Conservation (phyloP, 208 protist species). For the Plasmodiophora brassicae region DNA sequence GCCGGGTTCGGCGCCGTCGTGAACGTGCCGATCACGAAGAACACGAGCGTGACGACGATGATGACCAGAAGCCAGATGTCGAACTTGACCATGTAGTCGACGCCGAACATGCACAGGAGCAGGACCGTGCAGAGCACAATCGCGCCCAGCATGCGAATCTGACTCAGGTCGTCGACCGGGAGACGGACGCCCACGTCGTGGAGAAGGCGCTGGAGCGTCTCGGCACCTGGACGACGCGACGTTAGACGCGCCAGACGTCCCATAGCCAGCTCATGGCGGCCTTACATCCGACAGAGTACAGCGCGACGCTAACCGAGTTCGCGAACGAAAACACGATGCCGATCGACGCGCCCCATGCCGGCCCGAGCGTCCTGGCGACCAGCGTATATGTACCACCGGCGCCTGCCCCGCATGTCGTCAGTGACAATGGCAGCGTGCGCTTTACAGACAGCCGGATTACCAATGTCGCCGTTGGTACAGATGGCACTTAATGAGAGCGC, state of each 20-base stretch:
- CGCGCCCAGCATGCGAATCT: no score
- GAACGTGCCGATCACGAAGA: constrained; percentile 9
- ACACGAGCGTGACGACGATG: constrained; percentile 40
- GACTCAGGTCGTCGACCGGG: no score
- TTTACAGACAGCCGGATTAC: no score
- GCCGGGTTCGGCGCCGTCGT: not conserved
- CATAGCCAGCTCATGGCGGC: no score
- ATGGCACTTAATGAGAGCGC: constrained; percentile 54
- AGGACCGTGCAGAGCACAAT: no score
- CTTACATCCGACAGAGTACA: constrained; percentile 67
- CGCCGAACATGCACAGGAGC: constrained; percentile 29
- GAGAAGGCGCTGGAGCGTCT: no score
- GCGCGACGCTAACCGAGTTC: constrained; percentile 56
- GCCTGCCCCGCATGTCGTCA: no score
- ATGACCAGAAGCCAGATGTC: constrained; percentile 41
- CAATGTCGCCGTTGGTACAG: constrained; percentile 65
- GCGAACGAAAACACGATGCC: constrained; percentile 68
- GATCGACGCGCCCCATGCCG: constrained; percentile 66
- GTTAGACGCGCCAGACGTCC: no score
- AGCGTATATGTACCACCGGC: constrained; percentile 69
- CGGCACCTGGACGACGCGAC: no score
- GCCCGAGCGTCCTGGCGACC: constrained; percentile 65
- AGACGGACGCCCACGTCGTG: no score
- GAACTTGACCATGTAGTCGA: constrained; percentile 51
- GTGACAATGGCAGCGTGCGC: no score